Base-by-base conservation (phyloP, 2,329 filamentous ascomycete species). In the Helminthosporium solani region DNA sequence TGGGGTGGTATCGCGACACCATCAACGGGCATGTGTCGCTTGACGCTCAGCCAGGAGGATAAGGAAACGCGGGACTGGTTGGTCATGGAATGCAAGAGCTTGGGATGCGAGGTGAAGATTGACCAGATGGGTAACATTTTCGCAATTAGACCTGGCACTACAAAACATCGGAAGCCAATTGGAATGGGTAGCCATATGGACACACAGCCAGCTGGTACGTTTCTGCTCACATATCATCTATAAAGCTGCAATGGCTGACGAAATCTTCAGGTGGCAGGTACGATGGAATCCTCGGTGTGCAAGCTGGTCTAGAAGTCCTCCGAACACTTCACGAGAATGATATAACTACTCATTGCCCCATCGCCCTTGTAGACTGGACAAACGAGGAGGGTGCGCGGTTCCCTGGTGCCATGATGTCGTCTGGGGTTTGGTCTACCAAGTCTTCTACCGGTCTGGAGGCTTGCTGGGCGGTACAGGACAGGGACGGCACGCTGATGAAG, bases 331-430 rank as follows among this genome's bases (percentile, higher is more conserved):
- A 67, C 36, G 68, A 71, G 25, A 66, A 63, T 39, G 49, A 56
- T 4, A 47, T 58, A n/a, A 36, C 55, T 23, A 67, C 64, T 0
- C 76, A 85, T 27, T 85, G 80, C 19, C 84, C 84, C 1, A 75
- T 90, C 0, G 86, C 85, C 0, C 78, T 90, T 2, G 80, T 90
- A 7, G 87, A 90, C 61, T 88, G 85, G 85, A 90, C 85, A 1
- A 88, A 88, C 61, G 88, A 91, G 72, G 88, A 92, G 71, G 87
- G 87, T 2, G 87, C 87, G 1, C 79, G 87, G 0, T 91, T 90
- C 53, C 86, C 87, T 0, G 82, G 83, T 27, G 85, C 82, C 18
- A 89, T 88, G 82, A 74, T 87, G 42, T 75, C 83, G 0, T 89
- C 86, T 0, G 87, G 85, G 1, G 87, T 90, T 7, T 91, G 87